Conservation (phyloP, 306 rosid genomes). For the Gillenia trifoliata region DNA sequence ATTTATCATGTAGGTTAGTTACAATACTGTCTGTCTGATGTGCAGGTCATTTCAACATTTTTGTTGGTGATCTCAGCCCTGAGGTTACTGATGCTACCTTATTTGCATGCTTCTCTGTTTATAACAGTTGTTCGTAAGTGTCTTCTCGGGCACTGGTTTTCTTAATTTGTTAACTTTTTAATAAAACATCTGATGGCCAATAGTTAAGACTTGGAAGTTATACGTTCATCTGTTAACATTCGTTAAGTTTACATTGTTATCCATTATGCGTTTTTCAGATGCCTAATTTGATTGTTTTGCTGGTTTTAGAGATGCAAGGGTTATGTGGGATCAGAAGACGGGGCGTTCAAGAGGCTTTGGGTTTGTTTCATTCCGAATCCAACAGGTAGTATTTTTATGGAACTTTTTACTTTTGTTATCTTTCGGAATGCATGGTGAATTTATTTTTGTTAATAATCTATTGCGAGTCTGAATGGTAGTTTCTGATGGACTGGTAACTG, state of each 20-base stretch:
- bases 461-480: neutral
- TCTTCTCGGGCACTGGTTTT: conserved; percentile 23
- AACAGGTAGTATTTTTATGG: conserved; percentile 48
- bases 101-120: conserved; percentile 94
- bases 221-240: neutral
- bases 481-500: conserved; percentile 3
- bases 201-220: neutral
- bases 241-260: neutral
- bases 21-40: conserved; percentile 12
- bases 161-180: neutral
- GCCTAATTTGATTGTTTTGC: conserved; percentile 9
- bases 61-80: conserved; percentile 98
- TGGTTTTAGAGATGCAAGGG: conserved; percentile 87
- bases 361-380: conserved; percentile 88
- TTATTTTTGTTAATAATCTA: neutral
- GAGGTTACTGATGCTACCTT: conserved; percentile 97
- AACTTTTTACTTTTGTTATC: neutral
- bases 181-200: neutral
- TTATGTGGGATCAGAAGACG: conserved; percentile 99
- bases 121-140: conserved; percentile 93
- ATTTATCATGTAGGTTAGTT: conserved; percentile 13
- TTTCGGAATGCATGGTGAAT: neutral
- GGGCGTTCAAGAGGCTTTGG: conserved; percentile 99
- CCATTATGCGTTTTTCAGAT: neutral
- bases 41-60: conserved; percentile 94